Base-by-base conservation (phyloP, 495 filamentous ascomycete species). In the Baudoinia panamericana region DNA sequence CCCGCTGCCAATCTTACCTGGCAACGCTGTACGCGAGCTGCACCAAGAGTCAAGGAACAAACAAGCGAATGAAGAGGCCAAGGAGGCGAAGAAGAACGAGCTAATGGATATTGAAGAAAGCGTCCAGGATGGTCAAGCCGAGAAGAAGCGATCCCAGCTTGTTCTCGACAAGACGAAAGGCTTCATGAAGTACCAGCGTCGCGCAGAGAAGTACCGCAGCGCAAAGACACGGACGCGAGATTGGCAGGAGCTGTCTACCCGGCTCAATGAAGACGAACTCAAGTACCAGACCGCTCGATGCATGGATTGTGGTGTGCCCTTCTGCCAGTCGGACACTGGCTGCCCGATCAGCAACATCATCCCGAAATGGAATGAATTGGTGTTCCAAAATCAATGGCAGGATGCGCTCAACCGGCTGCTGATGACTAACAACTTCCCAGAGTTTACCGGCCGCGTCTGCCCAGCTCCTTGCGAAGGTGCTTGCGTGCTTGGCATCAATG, bases 271-370 rank as follows among this genome's bases (percentile, higher is more conserved):
- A 59, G 92, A 99, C 56, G 90, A 94, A 64, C 75, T 99, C 48
- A 99, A 99, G 68, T 96, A 93, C 59, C 90, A 99, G 65, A 82
- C 90, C 11, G 90, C 90, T 41, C 84, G 90, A 52, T 99, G 90
- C 67, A 99, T 99, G 90, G 90, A 99, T 69, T 99, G 90, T 51
- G 90, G 90, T 76, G 87, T 99, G 55, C 90, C 90, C 3, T 99
- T 99, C 72, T 99, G 90, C 55, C 90, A 99, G 60, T 94, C 86
- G 7, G 90, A 99, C 50, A 84, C 83, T 45, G 90, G 90, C 36
- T 99, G 90, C 60, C 90, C 90, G 0, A 95, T 99, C 63, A 92
- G 84, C 54, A 99, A 99, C 66, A 95, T 99, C 62, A 99, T 99
- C 57, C 90, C 90, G 30, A 99, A 99, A 57, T 99, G 86, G 86